phyloP scores from a whole-genome alignment of 352 stramenopile genomes.

The Phytophthora fragariae region DNA sequence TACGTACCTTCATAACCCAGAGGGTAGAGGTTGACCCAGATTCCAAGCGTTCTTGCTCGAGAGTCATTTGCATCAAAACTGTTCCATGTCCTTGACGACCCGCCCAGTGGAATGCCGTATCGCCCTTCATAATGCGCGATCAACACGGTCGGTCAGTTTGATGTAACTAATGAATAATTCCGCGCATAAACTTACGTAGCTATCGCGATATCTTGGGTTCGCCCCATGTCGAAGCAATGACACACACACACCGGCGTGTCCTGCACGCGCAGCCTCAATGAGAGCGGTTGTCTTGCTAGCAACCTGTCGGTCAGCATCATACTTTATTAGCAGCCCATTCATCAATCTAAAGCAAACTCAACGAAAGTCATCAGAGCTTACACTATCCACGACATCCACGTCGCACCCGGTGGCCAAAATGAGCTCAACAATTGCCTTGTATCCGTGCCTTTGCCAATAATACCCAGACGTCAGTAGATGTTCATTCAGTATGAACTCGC shows the following conservation, averaged over 20 bases:
- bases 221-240: slow-evolving; percentile 59
- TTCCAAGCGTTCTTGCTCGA: slow-evolving; percentile 45
- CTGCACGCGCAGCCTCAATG: slow-evolving; percentile 66
- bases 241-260: slow-evolving; percentile 54
- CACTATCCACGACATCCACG: slow-evolving; percentile 65
- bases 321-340: background rate
- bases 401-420: slow-evolving; percentile 55
- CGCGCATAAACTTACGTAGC: slow-evolving; percentile 24
- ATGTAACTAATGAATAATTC: background rate
- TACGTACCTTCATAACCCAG: slow-evolving; percentile 64
- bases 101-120: slow-evolving; percentile 81
- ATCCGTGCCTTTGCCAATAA: slow-evolving; percentile 41
- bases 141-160: background rate
- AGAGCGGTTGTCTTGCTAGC: slow-evolving; percentile 63
- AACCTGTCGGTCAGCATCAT: slow-evolving; percentile 28
- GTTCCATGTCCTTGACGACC: slow-evolving; percentile 57
- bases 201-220: slow-evolving; percentile 50
- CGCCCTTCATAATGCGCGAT: slow-evolving; percentile 43
- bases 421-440: slow-evolving; percentile 42
- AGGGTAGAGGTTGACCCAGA: slow-evolving; percentile 33
- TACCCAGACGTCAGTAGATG: background rate
- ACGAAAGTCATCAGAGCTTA: slow-evolving; percentile 15
- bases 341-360: background rate
- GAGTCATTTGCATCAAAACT: slow-evolving; percentile 57
- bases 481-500: background rate